These are phyloP conservation scores for Puccinia sorghi DNA, from an alignment of 1,284 basidiomycete species.

Conservation along the genomic window DNA sequence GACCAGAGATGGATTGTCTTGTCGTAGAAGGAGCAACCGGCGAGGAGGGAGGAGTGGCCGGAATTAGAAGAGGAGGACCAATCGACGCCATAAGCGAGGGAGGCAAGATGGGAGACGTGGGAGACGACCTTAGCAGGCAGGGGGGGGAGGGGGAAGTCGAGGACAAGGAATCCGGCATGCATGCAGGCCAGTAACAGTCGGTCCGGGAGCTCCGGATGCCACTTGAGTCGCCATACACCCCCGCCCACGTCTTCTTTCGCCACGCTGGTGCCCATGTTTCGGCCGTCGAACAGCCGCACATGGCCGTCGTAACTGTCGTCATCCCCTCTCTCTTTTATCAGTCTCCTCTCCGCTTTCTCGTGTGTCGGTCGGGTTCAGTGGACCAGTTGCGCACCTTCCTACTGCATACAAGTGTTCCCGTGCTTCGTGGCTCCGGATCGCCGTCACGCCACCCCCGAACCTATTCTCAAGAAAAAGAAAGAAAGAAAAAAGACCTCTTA, in stretches of 20 bases:
- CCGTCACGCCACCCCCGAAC: constrained; percentile 90
- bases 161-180: constrained; percentile 92
- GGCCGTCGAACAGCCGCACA: constrained; percentile 79
- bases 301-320: constrained; percentile 76
- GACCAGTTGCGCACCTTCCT: constrained; percentile 71
- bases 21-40: constrained; percentile 96
- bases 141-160: constrained; percentile 57
- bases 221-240: constrained; percentile 93
- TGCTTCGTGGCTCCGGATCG: constrained; percentile 80
- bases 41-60: constrained; percentile 63
- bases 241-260: constrained; percentile 73
- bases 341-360: not conserved
- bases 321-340: not conserved
- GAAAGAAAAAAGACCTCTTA: constrained; percentile 3
- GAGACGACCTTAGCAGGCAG: constrained; percentile 58
- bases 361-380: not conserved
- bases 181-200: constrained; percentile 89
- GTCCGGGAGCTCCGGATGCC: constrained; percentile 75
- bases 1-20: constrained; percentile 78
- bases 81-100: constrained; percentile 90
- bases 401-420: constrained; percentile 81
- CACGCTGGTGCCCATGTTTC: constrained; percentile 69
- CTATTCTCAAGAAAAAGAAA: constrained; percentile 59
- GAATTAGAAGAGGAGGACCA: constrained; percentile 63
- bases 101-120: constrained; percentile 71